phyloP scores from a whole-genome alignment of 225 moss, liverwort and hornwort species.

The Pseudisothecium myosuroides region DNA sequence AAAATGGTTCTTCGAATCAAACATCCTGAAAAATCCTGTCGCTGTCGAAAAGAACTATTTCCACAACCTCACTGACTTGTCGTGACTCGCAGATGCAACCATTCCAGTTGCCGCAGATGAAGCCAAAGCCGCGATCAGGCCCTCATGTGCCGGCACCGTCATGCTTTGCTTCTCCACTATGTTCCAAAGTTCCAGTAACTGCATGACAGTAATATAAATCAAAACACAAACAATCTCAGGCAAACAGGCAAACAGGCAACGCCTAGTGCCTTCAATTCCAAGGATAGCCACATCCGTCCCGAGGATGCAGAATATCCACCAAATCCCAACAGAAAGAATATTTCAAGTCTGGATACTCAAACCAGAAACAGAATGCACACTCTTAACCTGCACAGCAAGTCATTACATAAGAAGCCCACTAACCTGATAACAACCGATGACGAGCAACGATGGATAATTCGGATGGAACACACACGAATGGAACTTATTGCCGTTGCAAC shows the following conservation, averaged over 20 bases:
- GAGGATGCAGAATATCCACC: neutral
- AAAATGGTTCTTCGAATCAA: neutral
- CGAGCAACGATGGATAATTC: slow-evolving; percentile 89
- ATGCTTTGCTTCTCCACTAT: slow-evolving; percentile 99
- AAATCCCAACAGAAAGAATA: neutral
- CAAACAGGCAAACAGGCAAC: neutral
- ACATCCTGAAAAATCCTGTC: neutral
- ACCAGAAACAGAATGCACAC: neutral
- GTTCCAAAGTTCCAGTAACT: slow-evolving; percentile 99
- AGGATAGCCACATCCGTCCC: neutral
- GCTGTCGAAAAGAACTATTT: slow-evolving; percentile 16
- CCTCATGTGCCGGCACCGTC: slow-evolving; percentile 96
- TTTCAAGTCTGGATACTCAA: neutral
- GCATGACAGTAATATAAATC: slow-evolving; percentile 5
- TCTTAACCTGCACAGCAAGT: neutral
- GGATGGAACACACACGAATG: slow-evolving; percentile 99
- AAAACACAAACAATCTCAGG: neutral
- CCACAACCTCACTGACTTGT: slow-evolving; percentile 95
- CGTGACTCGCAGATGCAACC: slow-evolving; percentile 99
- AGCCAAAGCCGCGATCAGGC: slow-evolving; percentile 87
- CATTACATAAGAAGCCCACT: neutral
- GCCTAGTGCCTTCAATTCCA: no score
- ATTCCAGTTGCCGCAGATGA: slow-evolving; percentile 93
- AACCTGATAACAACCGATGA: slow-evolving; percentile 99
- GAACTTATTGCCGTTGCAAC: slow-evolving; percentile 97